These are phyloP conservation scores for Phytophthora cryptogea DNA, from an alignment of 352 stramenopile species.

Conservation along the genomic window DNA sequence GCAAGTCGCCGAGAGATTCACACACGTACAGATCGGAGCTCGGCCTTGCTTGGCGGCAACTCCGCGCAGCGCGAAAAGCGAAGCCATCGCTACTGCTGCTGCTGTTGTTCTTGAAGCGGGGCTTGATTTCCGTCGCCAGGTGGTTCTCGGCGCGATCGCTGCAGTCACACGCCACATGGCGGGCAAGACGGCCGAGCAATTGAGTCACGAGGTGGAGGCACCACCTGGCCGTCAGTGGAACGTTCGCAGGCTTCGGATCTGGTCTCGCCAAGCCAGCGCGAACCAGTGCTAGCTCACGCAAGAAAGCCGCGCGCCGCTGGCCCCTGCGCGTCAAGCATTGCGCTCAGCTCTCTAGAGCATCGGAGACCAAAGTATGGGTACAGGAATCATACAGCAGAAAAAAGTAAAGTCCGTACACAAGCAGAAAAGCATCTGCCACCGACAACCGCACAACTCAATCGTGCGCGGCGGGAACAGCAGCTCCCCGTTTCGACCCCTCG, in stretches of 20 bases:
- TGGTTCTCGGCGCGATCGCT: background rate
- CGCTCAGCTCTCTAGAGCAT: background rate
- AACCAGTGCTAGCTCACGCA: background rate
- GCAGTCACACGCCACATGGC: slow-evolving; percentile 5
- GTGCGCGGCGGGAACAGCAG: slow-evolving; percentile 28
- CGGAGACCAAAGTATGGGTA: background rate
- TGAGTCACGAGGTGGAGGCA: slow-evolving; percentile 8
- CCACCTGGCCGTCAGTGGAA: background rate
- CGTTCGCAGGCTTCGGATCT: slow-evolving; percentile 20
- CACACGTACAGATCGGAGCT: background rate
- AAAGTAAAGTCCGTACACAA: slow-evolving; percentile 31
- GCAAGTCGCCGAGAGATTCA: slow-evolving; percentile 17
- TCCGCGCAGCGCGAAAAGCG: slow-evolving; percentile 4
- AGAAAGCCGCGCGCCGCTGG: slow-evolving; percentile 6
- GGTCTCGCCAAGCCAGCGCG: slow-evolving; percentile 4
- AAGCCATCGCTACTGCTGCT: slow-evolving; percentile 23
- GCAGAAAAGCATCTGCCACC: slow-evolving; percentile 21
- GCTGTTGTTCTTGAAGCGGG: slow-evolving; percentile 13
- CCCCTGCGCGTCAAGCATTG: background rate
- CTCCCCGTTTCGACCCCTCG: slow-evolving; percentile 17
- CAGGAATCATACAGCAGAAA: background rate
- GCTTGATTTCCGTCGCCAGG: slow-evolving; percentile 1
- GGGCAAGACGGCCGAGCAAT: slow-evolving; percentile 18
- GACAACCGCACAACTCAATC: slow-evolving; percentile 22
- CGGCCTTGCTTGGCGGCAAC: background rate